Conservation (phyloP, 371 early-diverging fungal genomes). For the Circinella umbellata region DNA sequence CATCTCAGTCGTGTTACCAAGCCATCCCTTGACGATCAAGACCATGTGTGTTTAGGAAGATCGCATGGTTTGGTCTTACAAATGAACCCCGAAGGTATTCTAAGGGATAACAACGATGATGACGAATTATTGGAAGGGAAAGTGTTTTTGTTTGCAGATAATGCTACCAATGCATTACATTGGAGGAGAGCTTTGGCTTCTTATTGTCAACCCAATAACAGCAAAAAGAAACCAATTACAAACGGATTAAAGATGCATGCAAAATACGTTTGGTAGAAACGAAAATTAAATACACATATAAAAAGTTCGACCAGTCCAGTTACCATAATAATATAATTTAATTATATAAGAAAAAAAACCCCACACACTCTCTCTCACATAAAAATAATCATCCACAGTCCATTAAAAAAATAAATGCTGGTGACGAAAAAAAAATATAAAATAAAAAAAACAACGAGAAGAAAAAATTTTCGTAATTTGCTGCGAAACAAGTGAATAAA, state of each 20-base stretch:
- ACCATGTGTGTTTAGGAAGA: slow-evolving; percentile 21
- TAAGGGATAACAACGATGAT: slow-evolving; percentile 1
- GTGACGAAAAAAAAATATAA: not conserved
- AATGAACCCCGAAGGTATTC: slow-evolving; percentile 5
- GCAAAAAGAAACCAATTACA: not conserved
- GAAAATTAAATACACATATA: not conserved
- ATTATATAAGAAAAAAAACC: too few species aligned
- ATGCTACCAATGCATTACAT: slow-evolving; percentile 16
- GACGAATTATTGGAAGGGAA: slow-evolving; percentile 22
- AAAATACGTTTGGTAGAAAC: slow-evolving; percentile 4
- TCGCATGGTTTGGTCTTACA: slow-evolving; percentile 26
- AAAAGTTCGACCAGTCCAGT: too few species aligned
- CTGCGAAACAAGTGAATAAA: not conserved
- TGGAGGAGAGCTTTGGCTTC: slow-evolving; percentile 21
- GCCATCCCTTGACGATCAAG: slow-evolving; percentile 24
- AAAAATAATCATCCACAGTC: too few species aligned
- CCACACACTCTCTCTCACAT: too few species aligned
- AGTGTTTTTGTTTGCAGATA: slow-evolving; percentile 26
- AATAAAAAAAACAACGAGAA: slow-evolving; percentile 1
- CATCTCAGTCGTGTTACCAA: slow-evolving; percentile 17
- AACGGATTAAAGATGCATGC: not conserved
- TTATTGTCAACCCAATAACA: not conserved
- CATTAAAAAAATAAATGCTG: not conserved
- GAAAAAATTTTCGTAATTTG: slow-evolving; percentile 9
- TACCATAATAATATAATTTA: too few species aligned